These are phyloP conservation scores for Lasiosphaeris hirsuta DNA, from an alignment of 495 filamentous ascomycete species.

Conservation along the genomic window DNA sequence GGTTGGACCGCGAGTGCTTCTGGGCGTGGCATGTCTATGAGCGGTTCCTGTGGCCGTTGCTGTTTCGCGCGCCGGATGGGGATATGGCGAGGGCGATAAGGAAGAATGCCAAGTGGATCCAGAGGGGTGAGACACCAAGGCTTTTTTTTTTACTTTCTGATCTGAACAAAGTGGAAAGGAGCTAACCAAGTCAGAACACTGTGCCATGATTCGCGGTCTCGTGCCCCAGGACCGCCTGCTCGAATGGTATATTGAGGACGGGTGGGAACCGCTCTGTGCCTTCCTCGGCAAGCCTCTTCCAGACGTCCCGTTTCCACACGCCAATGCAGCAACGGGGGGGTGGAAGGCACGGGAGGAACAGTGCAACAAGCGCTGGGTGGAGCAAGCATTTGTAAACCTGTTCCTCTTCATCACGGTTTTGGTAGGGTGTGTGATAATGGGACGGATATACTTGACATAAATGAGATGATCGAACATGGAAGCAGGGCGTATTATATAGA, in stretches of 20 bases:
- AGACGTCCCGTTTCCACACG: conserved; percentile 37
- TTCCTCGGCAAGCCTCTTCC: conserved; percentile 44
- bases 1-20: conserved; percentile 25
- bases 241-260: conserved; percentile 43
- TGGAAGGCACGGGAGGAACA: conserved; percentile 24
- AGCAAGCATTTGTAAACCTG: conserved; percentile 21
- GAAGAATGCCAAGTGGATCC: conserved; percentile 23
- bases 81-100: conserved; percentile 20
- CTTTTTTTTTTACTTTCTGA: conserved; percentile 3
- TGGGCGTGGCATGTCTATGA: conserved; percentile 31
- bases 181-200: conserved; percentile 17
- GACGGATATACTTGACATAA: background rate
- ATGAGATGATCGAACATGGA: too few relatives aligned
- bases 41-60: conserved; percentile 25
- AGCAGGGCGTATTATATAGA: too few relatives aligned
- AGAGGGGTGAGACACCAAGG: conserved; percentile 16
- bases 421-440: background rate
- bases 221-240: conserved; percentile 45
- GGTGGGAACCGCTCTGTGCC: conserved; percentile 49
- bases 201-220: conserved; percentile 30
- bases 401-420: conserved; percentile 3
- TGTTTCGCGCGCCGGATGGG: conserved; percentile 25
- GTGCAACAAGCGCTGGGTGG: conserved; percentile 25
- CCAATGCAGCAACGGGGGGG: conserved; percentile 20
- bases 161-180: background rate